Evolutionary conservation across 1,284 basidiomycete species (phyloP), one percentile per base, ranked within the genome.

Genomic region (Papiliotrema fonsecae): DNA sequence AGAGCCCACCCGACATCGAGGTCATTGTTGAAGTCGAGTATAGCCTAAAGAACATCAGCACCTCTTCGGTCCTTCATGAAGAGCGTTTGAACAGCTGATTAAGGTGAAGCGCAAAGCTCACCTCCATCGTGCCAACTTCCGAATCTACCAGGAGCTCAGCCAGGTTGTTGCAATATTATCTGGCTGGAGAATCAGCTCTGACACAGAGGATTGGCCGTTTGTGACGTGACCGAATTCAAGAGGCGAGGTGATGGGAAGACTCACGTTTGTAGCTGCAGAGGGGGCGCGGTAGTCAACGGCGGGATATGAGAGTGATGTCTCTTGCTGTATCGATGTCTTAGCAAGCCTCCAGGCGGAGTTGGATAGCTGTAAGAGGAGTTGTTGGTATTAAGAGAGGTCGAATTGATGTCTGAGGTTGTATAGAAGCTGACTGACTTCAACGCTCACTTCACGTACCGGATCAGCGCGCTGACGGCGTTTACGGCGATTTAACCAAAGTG

Each of bases 1-100:
- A 3, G 14, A 10, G 54, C 65, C 36, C 46, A 74, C 70, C 54
- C 73, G 68, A 91, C 82, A 78, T 93, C 88, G 70, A 92, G 84
- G 45, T 90, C 87, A 64, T 80, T 79, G 61, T 83, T 83, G 77
- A 91, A 88, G 79, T 93, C 88, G 70, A 92, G 84, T 65, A 93
- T 79, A 68, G 78, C 82, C 88, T 92, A 22, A 21, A 21, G 10
- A 31, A 32, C 31, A 45, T 19, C 38, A 11, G 7, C 38, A 6
- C 40, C 5, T n/a, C 16, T 36, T 27, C 16, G 24, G 7, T 4
- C 14, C 42, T 30, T 14, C 6, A 19, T 22, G 41, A 13, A 6
- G 11, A 18, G 9, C n/a, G 18, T 24, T 26, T 26, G 24, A 18
- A 42, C 19, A 22, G 4, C 7, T 39, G 36, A 47, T 43, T 58